These are phyloP conservation scores for Zygosaccharomyces bisporus DNA, from an alignment of 805 yeast genomes.

Conservation along the genomic window DNA sequence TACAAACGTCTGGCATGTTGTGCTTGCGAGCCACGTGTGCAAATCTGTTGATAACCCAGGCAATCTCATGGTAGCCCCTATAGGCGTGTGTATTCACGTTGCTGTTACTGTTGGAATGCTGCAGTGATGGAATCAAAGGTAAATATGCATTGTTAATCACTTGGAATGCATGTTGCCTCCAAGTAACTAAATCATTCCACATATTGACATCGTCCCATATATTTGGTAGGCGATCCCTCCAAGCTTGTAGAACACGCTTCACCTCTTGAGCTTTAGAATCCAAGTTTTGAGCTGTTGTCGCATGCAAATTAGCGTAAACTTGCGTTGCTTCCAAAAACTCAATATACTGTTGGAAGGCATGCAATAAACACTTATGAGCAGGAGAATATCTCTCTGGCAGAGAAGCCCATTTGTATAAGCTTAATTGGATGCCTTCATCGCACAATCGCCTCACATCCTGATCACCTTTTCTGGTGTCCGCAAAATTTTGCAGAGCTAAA, in stretches of 20 bases:
- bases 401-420: slow-evolving; percentile 89
- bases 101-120: slow-evolving; percentile 61
- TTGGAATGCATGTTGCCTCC: slow-evolving; percentile 98
- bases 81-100: slow-evolving; percentile 90
- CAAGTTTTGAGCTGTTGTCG: slow-evolving; percentile 87
- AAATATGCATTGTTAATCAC: slow-evolving; percentile 91
- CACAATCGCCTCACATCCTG: slow-evolving; percentile 82
- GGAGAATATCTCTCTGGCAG: slow-evolving; percentile 68
- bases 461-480: slow-evolving; percentile 81
- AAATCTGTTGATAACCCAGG: slow-evolving; percentile 97
- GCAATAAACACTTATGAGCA: slow-evolving; percentile 86
- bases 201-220: slow-evolving; percentile 95
- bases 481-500: slow-evolving; percentile 86
- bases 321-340: slow-evolving; percentile 97
- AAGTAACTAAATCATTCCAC: slow-evolving; percentile 96
- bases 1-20: slow-evolving; percentile 94
- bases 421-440: slow-evolving; percentile 94
- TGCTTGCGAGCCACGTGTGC: slow-evolving; percentile 98
- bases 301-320: slow-evolving; percentile 78
- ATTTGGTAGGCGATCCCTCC: slow-evolving; percentile 97
- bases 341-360: slow-evolving; percentile 94
- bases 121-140: slow-evolving; percentile 85
- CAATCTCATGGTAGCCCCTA: slow-evolving; percentile 97
- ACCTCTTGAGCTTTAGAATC: slow-evolving; percentile 92
- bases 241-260: slow-evolving; percentile 90